phyloP scores from a whole-genome alignment of 1,284 basidiomycete species.

The Takashimella tepidaria region DNA sequence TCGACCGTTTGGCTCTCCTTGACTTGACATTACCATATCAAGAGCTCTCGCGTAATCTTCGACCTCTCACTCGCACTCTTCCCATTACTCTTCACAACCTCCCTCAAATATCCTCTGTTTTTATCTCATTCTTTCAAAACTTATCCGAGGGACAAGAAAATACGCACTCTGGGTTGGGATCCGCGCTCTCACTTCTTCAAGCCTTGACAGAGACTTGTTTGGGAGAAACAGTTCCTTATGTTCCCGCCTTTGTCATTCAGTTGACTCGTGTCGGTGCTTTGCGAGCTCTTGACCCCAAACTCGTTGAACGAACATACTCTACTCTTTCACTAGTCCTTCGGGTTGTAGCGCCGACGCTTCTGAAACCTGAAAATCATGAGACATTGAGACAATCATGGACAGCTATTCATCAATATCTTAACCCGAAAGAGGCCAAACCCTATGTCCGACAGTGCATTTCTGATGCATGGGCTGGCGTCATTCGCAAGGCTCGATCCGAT shows the following conservation, averaged over 20 bases:
- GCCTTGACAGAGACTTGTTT: conserved; percentile 50
- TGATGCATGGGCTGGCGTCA: conserved; percentile 45
- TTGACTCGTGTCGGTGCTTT: conserved; percentile 37
- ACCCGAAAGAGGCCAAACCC: conserved; percentile 29
- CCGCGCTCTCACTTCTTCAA: conserved; percentile 39
- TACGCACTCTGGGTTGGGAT: conserved; percentile 41
- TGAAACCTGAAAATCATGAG: conserved; percentile 25
- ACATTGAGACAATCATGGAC: conserved; percentile 32
- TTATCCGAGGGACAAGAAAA: conserved; percentile 30
- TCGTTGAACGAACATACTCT: conserved; percentile 46
- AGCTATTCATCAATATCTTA: conserved; percentile 33
- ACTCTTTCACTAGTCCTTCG: conserved; percentile 42
- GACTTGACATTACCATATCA: conserved; percentile 74
- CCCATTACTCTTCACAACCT: conserved; percentile 76
- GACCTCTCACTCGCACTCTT: conserved; percentile 66
- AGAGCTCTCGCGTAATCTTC: conserved; percentile 59
- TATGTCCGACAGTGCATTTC: conserved; percentile 46
- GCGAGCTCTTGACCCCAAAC: conserved; percentile 37
- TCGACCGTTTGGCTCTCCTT: conserved; percentile 51
- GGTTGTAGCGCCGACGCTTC: conserved; percentile 30
- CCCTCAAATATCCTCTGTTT: conserved; percentile 52
- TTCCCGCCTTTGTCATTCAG: conserved; percentile 26
- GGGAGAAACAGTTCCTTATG: conserved; percentile 30
- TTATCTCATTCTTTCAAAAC: conserved; percentile 53
- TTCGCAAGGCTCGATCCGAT: conserved; percentile 40